Base-by-base conservation (phyloP, 495 filamentous ascomycete species). In the Lasiosphaeria hispida region DNA sequence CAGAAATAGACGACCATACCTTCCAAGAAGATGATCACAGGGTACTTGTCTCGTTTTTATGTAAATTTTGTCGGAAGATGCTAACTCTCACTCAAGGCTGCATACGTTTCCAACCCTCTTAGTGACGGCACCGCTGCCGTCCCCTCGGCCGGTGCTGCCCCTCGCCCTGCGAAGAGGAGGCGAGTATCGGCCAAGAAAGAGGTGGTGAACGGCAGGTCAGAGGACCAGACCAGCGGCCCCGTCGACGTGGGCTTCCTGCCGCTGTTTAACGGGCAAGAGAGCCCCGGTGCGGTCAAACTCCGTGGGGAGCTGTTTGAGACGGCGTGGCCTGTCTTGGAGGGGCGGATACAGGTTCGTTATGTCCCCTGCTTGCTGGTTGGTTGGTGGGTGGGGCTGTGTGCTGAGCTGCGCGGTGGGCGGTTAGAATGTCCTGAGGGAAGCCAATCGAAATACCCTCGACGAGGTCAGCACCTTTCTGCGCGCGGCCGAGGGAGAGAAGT, bases 251-350 rank as follows among this genome's bases (percentile, higher is more conserved):
- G 63, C 7, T 91, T 91, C 58, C 76, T 81, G n/a, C 71, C 79
- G 0, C 77, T 92, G 45, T 70, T 93, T 15, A 76, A 78, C 50
- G 88, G 87, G 0, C 68, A 75, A 1, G 90, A 94, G 67, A 75
- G 63, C 40, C 55, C 70, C 30, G 72, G 80, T 13, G 78, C 72
- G 36, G 75, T 81, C 30, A 63, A 74, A 44, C 69, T 81, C 56
- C 79, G 93, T 48, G 77, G 84, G 63, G 66, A 83, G 51, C 75
- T 80, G 13, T 96, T 87, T 63, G 73, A 87, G 63, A 68, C 76
- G 49, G 71, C 82, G 39, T 96, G 93, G 92, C 72, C 77, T 7
- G 68, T 75, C 7, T 85, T 90, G 63, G 83, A 92, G 62, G 55
- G 71, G 43, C 79, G 83, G 49, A 87, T 93, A 34, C 82, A 91